Percentiles rank a stretch among this genome's conserved stretches.
Evolutionary conservation across 2,329 filamentous ascomycete species (phyloP).

Genomic region (Aspergillus ruber): DNA sequence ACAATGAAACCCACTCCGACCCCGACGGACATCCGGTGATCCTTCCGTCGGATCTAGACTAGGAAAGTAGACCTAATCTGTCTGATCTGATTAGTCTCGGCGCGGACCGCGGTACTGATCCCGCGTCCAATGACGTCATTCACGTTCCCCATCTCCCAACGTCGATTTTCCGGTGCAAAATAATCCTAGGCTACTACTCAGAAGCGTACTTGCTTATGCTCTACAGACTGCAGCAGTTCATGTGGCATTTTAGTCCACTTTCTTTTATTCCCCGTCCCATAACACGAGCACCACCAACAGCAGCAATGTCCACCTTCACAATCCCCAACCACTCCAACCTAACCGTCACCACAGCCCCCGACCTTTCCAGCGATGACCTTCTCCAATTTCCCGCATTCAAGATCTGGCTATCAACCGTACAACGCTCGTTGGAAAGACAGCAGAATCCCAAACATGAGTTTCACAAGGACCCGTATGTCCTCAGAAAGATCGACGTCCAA

Average conservation of each 20-base stretch:
- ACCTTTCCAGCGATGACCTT: conserved; percentile 41
- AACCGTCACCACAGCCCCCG: conserved; percentile 37
- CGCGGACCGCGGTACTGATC: too few relatives aligned
- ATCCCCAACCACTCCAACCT: conserved; percentile 30
- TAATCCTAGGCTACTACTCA: neutral
- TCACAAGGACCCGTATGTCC: conserved; percentile 44
- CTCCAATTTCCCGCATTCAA: conserved; percentile 49
- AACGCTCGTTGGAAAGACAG: conserved; percentile 45
- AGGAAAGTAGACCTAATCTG: too few relatives aligned
- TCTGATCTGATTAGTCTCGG: too few relatives aligned
- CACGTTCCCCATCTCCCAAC: neutral
- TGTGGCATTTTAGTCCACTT: conserved; percentile 6
- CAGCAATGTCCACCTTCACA: conserved; percentile 38
- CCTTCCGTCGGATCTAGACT: too few relatives aligned
- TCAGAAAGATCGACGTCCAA: conserved; percentile 50
- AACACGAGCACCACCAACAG: neutral
- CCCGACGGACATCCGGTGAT: too few relatives aligned
- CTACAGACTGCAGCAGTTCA: conserved; percentile 8
- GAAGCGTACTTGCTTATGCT: conserved; percentile 1
- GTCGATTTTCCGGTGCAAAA: neutral
- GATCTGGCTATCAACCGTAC: conserved; percentile 48
- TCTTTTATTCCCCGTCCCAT: too few relatives aligned
- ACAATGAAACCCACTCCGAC: too few relatives aligned
- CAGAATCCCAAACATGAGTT: conserved; percentile 43
- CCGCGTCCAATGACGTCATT: too few relatives aligned